phyloP scores from a whole-genome alignment of 192 early-diverging fungal genomes.

The Podila horticola region DNA sequence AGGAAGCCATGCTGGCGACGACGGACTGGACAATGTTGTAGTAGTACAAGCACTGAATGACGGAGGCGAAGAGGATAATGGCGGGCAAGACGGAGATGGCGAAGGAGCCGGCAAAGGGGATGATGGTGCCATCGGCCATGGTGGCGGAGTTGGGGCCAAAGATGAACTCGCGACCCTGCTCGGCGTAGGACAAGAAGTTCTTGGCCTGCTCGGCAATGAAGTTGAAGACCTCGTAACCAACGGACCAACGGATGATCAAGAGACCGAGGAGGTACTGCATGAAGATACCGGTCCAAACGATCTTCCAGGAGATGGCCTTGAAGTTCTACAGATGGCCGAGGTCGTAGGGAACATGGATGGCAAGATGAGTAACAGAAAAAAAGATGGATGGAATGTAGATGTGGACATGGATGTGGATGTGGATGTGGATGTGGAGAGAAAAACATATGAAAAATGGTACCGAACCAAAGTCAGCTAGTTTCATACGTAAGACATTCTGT shows the following conservation, averaged over 20 bases:
- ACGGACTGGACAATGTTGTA: constrained; percentile 88
- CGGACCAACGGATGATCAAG: constrained; percentile 76
- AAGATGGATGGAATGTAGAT: no score
- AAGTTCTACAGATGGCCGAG: constrained; percentile 50
- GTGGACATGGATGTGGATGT: not conserved
- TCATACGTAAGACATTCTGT: no score
- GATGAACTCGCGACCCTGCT: constrained; percentile 76
- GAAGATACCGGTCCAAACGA: constrained; percentile 75
- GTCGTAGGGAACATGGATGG: no score
- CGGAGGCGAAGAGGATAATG: constrained; percentile 87
- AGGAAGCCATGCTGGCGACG: constrained; percentile 70
- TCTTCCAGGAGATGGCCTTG: constrained; percentile 77
- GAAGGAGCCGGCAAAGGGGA: constrained; percentile 54
- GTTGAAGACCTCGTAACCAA: constrained; percentile 78
- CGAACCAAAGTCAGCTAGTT: no score
- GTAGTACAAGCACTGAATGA: constrained; percentile 87
- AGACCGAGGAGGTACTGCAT: constrained; percentile 85
- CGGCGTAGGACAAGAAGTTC: constrained; percentile 72
- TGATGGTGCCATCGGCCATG: constrained; percentile 16
- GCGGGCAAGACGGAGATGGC: constrained; percentile 82
- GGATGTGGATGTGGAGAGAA: not conserved
- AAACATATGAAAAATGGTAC: no score
- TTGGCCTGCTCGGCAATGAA: constrained; percentile 67
- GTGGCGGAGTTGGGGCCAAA: constrained; percentile 62
- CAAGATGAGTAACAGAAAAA: no score